Conservation (phyloP, 2,329 filamentous ascomycete species). For the Coniosporium tulheliwenetii region DNA sequence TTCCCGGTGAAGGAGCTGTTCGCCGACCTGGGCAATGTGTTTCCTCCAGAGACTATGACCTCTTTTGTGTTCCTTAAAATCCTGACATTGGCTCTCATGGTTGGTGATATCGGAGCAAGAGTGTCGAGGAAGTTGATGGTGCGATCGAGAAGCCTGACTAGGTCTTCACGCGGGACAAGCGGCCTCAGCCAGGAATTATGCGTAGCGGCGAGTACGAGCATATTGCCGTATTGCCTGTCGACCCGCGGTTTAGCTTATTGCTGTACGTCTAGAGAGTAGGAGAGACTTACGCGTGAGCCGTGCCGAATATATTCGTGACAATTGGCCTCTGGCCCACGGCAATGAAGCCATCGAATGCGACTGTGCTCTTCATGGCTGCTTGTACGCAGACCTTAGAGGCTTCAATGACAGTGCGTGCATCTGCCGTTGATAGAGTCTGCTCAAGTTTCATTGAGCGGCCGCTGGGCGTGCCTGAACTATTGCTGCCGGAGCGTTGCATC, state of each 20-base stretch:
- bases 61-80: constrained; percentile 42
- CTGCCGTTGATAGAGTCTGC: constrained; percentile 12
- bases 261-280: not conserved
- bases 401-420: constrained; percentile 11
- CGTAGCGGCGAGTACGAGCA: constrained; percentile 75
- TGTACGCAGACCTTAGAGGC: constrained; percentile 39
- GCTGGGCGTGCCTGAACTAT: constrained; percentile 3
- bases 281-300: constrained; percentile 74
- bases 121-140: constrained; percentile 65
- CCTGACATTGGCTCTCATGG: constrained; percentile 55
- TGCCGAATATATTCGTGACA: constrained; percentile 89
- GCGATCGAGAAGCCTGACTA: constrained; percentile 48
- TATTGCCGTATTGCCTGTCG: constrained; percentile 83
- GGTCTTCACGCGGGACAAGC: constrained; percentile 38
- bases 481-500: too few species aligned
- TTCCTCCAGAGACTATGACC: not conserved
- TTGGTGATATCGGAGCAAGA: constrained; percentile 57
- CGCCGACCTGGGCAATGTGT: too few species aligned
- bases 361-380: constrained; percentile 71
- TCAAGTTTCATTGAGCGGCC: constrained; percentile 14
- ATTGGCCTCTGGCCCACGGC: constrained; percentile 38
- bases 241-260: constrained; percentile 12
- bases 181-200: constrained; percentile 48
- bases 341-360: constrained; percentile 54
- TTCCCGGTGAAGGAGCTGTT: too few species aligned